phyloP scores from a whole-genome alignment of 2,329 filamentous ascomycete species.

The Paraphaeosphaeria sporulosa region DNA sequence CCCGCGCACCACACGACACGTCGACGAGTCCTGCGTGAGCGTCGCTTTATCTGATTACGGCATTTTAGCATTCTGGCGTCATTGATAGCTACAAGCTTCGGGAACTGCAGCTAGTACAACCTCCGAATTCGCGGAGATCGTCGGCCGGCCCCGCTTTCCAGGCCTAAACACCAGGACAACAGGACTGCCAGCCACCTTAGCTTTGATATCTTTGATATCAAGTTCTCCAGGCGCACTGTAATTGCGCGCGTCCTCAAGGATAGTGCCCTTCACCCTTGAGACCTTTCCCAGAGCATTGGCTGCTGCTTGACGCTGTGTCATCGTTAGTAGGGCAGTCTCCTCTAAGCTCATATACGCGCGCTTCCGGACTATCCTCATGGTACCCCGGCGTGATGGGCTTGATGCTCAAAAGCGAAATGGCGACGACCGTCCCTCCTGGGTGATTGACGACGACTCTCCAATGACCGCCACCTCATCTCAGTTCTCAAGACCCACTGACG shows the following conservation, averaged over 20 bases:
- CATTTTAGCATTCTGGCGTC: constrained; percentile 5
- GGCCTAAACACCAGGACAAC: background rate
- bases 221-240: background rate
- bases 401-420: constrained; percentile 5
- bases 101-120: constrained; percentile 3
- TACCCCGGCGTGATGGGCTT: background rate
- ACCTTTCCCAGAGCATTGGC: background rate
- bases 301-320: background rate
- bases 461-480: constrained; percentile 4
- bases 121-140: constrained; percentile 1
- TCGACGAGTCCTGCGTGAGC: background rate
- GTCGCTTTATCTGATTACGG: background rate
- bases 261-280: constrained; percentile 1
- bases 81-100: constrained; percentile 10
- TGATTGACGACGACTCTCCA: background rate
- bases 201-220: constrained; percentile 3
- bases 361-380: background rate
- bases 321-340: background rate
- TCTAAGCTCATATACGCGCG: constrained; percentile 8
- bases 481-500: constrained; percentile 3
- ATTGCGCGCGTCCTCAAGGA: constrained; percentile 8
- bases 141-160: constrained; percentile 7
- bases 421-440: constrained; percentile 1
- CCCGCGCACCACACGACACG: background rate
- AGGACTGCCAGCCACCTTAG: background rate